These are phyloP conservation scores for Haberlea rhodopensis DNA, from an alignment of 257 asterid genomes.

Conservation along the genomic window DNA sequence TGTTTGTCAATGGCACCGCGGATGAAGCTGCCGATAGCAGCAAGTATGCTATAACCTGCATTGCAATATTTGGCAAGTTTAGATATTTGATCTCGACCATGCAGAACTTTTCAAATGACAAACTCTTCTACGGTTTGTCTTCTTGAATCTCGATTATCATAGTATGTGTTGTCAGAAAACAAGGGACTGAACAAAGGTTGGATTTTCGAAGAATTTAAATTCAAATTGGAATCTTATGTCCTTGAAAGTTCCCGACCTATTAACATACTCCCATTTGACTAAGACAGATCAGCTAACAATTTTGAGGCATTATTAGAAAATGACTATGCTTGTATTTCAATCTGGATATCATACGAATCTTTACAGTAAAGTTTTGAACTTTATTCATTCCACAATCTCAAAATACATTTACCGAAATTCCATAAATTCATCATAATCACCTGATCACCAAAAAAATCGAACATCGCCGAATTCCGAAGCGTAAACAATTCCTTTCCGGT, in stretches of 20 bases:
- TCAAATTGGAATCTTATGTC: not conserved
- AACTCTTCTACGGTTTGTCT: not conserved
- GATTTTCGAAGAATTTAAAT: not conserved
- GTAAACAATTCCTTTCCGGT: conserved; percentile 38
- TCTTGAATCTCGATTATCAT: not conserved
- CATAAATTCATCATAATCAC: conserved; percentile 30
- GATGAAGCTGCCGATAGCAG: conserved; percentile 86
- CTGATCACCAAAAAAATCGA: conserved; percentile 85
- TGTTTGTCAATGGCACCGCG: conserved; percentile 81
- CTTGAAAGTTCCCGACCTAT: not conserved
- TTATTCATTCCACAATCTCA: not conserved
- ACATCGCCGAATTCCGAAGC: conserved; percentile 29
- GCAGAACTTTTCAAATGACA: not conserved
- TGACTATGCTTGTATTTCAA: too few species aligned
- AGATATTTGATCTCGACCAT: not conserved
- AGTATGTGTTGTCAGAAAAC: not conserved
- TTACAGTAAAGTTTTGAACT: not conserved
- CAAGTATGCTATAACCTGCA: conserved; percentile 75
- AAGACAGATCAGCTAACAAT: not conserved
- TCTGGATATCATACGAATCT: too few species aligned
- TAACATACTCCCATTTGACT: not conserved
- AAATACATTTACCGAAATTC: not conserved
- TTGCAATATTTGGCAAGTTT: conserved; percentile 4
- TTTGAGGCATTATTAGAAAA: too few species aligned
- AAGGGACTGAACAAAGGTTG: not conserved